phyloP scores from a whole-genome alignment of 1,284 basidiomycete species.

The Puccinia polysora region DNA sequence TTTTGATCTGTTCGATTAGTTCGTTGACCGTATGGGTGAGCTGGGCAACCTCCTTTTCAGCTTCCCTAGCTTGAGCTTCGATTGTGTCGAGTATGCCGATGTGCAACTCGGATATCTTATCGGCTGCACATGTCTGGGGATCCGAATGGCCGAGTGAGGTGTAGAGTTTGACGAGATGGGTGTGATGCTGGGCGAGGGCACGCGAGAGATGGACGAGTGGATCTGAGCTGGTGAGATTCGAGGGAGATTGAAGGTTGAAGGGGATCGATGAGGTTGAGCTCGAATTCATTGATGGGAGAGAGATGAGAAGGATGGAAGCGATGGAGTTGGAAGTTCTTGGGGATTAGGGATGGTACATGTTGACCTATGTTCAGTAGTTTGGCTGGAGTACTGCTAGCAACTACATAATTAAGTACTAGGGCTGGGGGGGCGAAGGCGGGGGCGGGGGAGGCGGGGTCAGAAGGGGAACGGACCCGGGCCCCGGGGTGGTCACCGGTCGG shows the following conservation, averaged over 20 bases:
- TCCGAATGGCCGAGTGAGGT: conserved; percentile 37
- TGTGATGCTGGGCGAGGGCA: conserved; percentile 29
- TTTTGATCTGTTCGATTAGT: conserved; percentile 23
- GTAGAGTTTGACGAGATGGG: conserved; percentile 31
- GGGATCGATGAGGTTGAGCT: conserved; percentile 8
- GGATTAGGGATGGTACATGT: too few relatives aligned
- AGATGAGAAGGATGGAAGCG: too few relatives aligned
- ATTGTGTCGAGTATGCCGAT: conserved; percentile 29
- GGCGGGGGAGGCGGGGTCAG: too few relatives aligned
- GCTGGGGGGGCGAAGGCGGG: too few relatives aligned
- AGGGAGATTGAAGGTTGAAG: too few relatives aligned
- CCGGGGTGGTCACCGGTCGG: too few relatives aligned
- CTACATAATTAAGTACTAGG: too few relatives aligned
- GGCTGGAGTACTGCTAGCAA: too few relatives aligned
- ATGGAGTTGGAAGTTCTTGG: too few relatives aligned
- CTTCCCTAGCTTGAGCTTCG: conserved; percentile 25
- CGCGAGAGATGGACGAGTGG: conserved; percentile 30
- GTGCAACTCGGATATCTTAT: conserved; percentile 35
- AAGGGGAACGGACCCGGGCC: too few relatives aligned
- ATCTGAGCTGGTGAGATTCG: too few relatives aligned
- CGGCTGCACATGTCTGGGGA: conserved; percentile 10
- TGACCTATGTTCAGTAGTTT: too few relatives aligned
- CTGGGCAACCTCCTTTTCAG: conserved; percentile 28
- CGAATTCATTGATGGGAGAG: neutral
- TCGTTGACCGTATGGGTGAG: conserved; percentile 12